Evolutionary conservation across 139 green algal genomes (phyloP).

Genomic region (Ettlia oleoabundans): DNA sequence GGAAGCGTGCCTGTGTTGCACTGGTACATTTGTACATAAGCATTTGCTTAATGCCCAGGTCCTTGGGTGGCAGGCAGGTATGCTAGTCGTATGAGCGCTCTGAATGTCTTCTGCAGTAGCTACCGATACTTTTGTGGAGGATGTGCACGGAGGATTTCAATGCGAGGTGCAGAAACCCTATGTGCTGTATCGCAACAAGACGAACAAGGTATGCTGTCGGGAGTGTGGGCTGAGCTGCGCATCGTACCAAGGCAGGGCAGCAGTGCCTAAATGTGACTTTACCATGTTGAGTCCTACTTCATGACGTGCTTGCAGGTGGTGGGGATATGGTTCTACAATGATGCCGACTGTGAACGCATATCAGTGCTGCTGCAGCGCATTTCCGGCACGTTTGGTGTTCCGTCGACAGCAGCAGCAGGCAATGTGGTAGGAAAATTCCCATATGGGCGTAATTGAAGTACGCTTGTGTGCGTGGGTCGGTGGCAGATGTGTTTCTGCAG

Average conservation of each 20-base stretch:
- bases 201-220: slow-evolving; percentile 63
- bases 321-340: slow-evolving; percentile 93
- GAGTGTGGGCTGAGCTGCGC: too few species aligned
- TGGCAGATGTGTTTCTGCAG: too few species aligned
- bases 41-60: neutral
- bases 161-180: slow-evolving; percentile 84
- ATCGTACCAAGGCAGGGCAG: neutral
- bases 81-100: neutral
- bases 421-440: neutral
- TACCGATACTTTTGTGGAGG: slow-evolving; percentile 82
- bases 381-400: slow-evolving; percentile 35
- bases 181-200: slow-evolving; percentile 84
- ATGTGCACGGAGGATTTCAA: slow-evolving; percentile 69
- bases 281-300: too few species aligned
- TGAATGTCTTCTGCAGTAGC: neutral
- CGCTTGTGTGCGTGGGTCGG: neutral
- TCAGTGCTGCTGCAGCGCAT: slow-evolving; percentile 69
- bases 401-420: neutral
- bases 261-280: neutral
- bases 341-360: slow-evolving; percentile 75
- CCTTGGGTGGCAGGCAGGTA: neutral
- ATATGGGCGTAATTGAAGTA: neutral
- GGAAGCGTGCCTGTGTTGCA: too few species aligned
- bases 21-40: too few species aligned
- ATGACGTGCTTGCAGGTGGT: slow-evolving; percentile 82